Evolutionary conservation across 2,329 filamentous ascomycete genomes (phyloP).

Genomic region (Cryphonectria nitschkei): DNA sequence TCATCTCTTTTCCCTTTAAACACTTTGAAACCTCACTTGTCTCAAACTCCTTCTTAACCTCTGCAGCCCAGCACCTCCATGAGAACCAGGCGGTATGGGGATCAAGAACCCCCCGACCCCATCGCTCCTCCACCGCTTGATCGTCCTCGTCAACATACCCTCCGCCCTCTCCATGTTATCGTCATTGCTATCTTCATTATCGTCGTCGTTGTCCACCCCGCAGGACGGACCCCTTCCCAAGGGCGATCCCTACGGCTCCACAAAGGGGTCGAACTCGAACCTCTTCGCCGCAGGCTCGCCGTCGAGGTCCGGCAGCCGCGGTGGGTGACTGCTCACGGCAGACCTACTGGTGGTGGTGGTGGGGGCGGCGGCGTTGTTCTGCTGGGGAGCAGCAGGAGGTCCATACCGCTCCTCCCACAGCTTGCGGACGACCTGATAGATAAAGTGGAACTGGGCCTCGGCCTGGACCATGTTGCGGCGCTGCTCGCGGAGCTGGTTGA

Average conservation of each 20-base stretch:
- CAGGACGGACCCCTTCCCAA: constrained; percentile 21
- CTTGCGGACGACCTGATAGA: constrained; percentile 84
- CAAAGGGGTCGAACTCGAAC: constrained; percentile 55
- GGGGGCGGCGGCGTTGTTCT: neutral
- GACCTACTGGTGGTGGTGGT: neutral
- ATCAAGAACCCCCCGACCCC: constrained; percentile 24
- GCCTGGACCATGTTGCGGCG: constrained; percentile 95
- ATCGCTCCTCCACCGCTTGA: neutral
- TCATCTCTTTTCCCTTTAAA: neutral
- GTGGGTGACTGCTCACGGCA: neutral
- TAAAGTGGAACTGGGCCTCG: constrained; percentile 79
- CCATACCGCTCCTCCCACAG: constrained; percentile 71
- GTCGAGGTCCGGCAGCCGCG: constrained; percentile 32
- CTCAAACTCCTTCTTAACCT: constrained; percentile 13
- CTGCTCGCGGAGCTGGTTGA: constrained; percentile 82
- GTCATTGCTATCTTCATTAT: too few relatives aligned
- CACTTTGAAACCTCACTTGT: constrained; percentile 6
- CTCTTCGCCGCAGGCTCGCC: constrained; percentile 56
- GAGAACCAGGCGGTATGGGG: constrained; percentile 22
- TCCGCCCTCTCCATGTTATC: neutral
- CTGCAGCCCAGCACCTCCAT: neutral
- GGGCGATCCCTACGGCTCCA: constrained; percentile 36
- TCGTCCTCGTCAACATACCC: neutral
- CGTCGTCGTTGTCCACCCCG: neutral
- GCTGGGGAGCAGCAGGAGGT: neutral